Evolutionary conservation across 768 basidiomycete species (phyloP).

Genomic region (Trametes cingulata): DNA sequence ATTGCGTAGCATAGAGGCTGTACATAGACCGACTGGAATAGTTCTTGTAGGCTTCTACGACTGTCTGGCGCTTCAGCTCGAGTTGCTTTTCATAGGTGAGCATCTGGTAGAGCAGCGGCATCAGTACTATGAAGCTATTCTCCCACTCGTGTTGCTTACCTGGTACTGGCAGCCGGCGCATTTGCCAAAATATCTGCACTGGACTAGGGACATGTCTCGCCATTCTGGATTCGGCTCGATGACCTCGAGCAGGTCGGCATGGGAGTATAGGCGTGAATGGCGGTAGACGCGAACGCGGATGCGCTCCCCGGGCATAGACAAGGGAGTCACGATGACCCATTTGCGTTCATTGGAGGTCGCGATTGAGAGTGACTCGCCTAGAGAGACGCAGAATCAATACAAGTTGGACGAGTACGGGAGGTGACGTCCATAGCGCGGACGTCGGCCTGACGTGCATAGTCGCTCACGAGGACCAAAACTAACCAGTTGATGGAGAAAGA

Average conservation of each 20-base stretch:
- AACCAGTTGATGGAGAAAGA: conserved; percentile 62
- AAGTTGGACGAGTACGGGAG: too few relatives aligned
- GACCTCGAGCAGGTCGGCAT: conserved; percentile 72
- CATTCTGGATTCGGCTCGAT: conserved; percentile 60
- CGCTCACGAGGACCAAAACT: conserved; percentile 21
- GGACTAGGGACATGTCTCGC: conserved; percentile 63
- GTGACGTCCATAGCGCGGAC: too few relatives aligned
- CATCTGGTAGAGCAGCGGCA: too few relatives aligned
- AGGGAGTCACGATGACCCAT: conserved; percentile 86
- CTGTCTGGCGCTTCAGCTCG: conserved; percentile 80
- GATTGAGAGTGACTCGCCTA: conserved; percentile 70
- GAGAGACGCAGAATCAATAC: too few relatives aligned
- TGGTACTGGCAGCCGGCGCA: conserved; percentile 97
- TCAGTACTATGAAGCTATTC: too few relatives aligned
- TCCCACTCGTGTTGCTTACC: conserved; percentile 38
- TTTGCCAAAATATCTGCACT: conserved; percentile 84
- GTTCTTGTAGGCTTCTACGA: conserved; percentile 79
- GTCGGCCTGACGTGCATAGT: too few relatives aligned
- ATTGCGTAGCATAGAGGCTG: neutral
- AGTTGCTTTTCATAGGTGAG: conserved; percentile 87
- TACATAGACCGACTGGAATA: conserved; percentile 54
- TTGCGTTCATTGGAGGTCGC: conserved; percentile 48
- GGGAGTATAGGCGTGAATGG: conserved; percentile 68
- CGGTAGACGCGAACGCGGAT: conserved; percentile 74
- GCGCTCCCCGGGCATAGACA: conserved; percentile 81